Evolutionary conservation across 148 eudicot genomes (phyloP).

Genomic region (Tetragonia tetragonoides): DNA sequence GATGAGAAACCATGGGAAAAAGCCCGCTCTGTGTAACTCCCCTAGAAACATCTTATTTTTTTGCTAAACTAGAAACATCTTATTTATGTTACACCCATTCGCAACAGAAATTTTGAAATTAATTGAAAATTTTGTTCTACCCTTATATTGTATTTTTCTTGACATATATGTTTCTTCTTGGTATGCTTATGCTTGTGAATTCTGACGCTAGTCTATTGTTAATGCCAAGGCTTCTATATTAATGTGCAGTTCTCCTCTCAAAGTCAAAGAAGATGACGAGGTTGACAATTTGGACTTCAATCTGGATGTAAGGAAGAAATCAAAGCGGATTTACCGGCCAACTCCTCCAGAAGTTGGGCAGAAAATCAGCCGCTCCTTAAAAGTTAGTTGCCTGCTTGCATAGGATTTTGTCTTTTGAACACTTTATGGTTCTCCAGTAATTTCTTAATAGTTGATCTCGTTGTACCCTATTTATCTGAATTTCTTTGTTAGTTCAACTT

Average conservation of each 20-base stretch:
- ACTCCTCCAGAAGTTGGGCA: conserved; percentile 78
- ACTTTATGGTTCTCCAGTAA: neutral
- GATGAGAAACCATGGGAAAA: conserved; percentile 97
- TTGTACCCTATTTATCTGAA: neutral
- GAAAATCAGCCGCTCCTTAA: conserved; percentile 91
- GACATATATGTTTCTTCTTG: neutral
- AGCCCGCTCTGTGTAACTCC: conserved; percentile 73
- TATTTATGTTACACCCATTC: conserved; percentile 6
- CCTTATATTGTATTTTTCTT: neutral
- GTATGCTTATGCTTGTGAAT: neutral
- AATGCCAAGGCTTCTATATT: conserved; percentile 2
- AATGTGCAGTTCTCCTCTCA: conserved; percentile 76
- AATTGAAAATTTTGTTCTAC: neutral
- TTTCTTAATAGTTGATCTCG: neutral
- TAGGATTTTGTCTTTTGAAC: neutral
- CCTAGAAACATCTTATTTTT: neutral
- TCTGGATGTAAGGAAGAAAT: conserved; percentile 51
- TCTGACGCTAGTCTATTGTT: conserved; percentile 4
- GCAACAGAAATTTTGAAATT: neutral
- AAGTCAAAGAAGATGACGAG: conserved; percentile 92
- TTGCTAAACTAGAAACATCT: neutral
- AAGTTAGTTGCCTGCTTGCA: conserved; percentile 56
- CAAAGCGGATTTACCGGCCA: conserved; percentile 77
- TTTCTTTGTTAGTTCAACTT: neutral
- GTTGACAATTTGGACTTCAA: conserved; percentile 83